Conservation (phyloP, 495 filamentous ascomycete species). For the Penicillium soppii region DNA sequence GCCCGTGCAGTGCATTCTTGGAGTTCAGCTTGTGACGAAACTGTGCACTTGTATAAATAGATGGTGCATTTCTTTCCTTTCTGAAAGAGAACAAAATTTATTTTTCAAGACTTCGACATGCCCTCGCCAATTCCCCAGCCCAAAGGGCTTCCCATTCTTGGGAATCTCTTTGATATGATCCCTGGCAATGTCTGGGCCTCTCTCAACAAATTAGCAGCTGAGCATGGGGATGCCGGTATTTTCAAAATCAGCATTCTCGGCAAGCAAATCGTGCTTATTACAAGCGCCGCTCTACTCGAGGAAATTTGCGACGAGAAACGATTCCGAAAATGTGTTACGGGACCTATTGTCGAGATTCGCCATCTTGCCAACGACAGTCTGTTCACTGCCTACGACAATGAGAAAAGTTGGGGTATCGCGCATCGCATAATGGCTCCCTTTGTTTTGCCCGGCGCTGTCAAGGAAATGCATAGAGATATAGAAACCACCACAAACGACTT, state of each 20-base stretch:
- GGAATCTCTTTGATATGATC: slow-evolving; percentile 66
- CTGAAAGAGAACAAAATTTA: no score
- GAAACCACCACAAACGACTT: slow-evolving; percentile 66
- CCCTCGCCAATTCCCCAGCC: slow-evolving; percentile 59
- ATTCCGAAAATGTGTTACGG: slow-evolving; percentile 63
- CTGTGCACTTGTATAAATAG: background rate
- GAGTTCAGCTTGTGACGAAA: slow-evolving; percentile 14
- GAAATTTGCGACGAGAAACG: slow-evolving; percentile 72
- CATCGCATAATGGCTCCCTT: slow-evolving; percentile 62
- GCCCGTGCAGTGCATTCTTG: background rate
- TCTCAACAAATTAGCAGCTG: slow-evolving; percentile 60
- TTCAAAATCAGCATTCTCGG: slow-evolving; percentile 62
- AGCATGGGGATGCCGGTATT: slow-evolving; percentile 58
- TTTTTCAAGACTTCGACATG: no score
- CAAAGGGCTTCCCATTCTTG: slow-evolving; percentile 64
- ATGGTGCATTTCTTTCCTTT: no score
- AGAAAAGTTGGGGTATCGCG: slow-evolving; percentile 69
- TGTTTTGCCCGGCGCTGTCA: slow-evolving; percentile 34
- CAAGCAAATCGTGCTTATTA: slow-evolving; percentile 52
- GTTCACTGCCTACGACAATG: slow-evolving; percentile 64
- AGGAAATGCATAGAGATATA: slow-evolving; percentile 52
- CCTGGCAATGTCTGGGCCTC: slow-evolving; percentile 61
- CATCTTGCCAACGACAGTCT: slow-evolving; percentile 65
- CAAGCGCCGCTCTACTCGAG: slow-evolving; percentile 56
- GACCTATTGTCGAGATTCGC: slow-evolving; percentile 59